These are phyloP conservation scores for Hypoxylon sp. DNA, from an alignment of 2,329 filamentous ascomycete genomes.

Conservation along the genomic window DNA sequence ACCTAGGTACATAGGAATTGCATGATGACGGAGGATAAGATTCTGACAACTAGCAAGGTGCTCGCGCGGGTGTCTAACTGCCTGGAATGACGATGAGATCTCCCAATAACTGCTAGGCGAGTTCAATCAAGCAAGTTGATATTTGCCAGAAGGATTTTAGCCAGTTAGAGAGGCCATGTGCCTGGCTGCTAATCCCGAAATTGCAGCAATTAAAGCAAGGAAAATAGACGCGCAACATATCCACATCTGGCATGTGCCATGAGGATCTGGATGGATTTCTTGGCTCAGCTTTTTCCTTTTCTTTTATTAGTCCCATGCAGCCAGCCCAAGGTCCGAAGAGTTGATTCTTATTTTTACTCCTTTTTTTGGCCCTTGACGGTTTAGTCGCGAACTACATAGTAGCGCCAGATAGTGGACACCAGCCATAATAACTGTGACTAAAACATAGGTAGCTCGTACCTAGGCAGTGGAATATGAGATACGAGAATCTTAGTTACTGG, in stretches of 20 bases:
- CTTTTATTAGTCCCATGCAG: slow-evolving; percentile 23
- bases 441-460: not conserved
- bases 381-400: not conserved
- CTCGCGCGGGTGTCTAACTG: slow-evolving; percentile 9
- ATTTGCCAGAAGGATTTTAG: slow-evolving; percentile 27
- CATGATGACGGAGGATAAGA: slow-evolving; percentile 20
- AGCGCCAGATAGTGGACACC: not conserved
- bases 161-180: slow-evolving; percentile 29
- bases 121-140: slow-evolving; percentile 34
- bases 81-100: slow-evolving; percentile 40
- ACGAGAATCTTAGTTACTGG: not conserved
- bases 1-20: no score
- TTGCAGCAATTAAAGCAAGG: slow-evolving; percentile 46
- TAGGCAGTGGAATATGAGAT: slow-evolving; percentile 1
- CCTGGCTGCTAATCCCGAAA: slow-evolving; percentile 43
- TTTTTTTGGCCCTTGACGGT: slow-evolving; percentile 3
- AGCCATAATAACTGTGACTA: not conserved
- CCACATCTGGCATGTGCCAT: slow-evolving; percentile 37
- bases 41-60: slow-evolving; percentile 20
- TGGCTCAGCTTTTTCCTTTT: slow-evolving; percentile 18
- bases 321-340: slow-evolving; percentile 8
- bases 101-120: slow-evolving; percentile 13
- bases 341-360: slow-evolving; percentile 8
- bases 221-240: slow-evolving; percentile 39
- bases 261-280: slow-evolving; percentile 37